Percentiles rank a stretch among this genome's conserved stretches.
Evolutionary conservation across 108 stramenopile genomes (phyloP).

Genomic region (Nannochloropsis gaditana): DNA sequence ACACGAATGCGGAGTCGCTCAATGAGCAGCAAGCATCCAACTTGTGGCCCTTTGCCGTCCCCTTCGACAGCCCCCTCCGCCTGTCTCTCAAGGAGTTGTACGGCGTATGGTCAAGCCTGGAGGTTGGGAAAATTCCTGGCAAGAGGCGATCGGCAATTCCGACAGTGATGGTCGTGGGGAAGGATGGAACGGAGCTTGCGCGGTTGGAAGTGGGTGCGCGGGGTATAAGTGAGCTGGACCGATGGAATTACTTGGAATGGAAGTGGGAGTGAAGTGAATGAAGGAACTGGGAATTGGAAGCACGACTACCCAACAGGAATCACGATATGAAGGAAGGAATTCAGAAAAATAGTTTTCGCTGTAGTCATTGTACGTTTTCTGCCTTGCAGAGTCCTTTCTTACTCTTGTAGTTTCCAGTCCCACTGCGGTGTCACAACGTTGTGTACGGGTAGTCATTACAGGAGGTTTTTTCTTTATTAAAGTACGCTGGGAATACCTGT

Average conservation of each 20-base stretch:
- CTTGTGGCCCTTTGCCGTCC: neutral
- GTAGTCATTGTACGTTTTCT: too few species aligned
- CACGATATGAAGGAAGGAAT: too few species aligned
- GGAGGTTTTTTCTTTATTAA: too few species aligned
- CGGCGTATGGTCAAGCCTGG: neutral
- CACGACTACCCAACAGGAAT: too few species aligned
- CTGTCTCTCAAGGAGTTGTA: neutral
- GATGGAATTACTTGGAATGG: neutral
- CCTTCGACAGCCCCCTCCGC: neutral
- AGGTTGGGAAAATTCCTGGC: neutral
- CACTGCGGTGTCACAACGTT: too few species aligned
- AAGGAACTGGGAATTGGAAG: too few species aligned
- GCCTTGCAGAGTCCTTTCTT: too few species aligned
- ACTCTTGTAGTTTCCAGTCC: too few species aligned
- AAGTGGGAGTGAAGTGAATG: neutral
- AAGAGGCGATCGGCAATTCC: neutral
- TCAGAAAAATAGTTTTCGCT: too few species aligned
- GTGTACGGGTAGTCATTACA: too few species aligned
- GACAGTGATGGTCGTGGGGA: neutral
- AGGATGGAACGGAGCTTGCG: neutral
- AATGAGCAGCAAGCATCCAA: neutral
- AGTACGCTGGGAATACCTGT: too few species aligned
- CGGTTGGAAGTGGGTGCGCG: neutral
- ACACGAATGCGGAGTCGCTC: neutral
- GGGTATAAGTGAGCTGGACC: neutral